Evolutionary conservation across 2,329 filamentous ascomycete species (phyloP).

Genomic region (Xylaria sp.): DNA sequence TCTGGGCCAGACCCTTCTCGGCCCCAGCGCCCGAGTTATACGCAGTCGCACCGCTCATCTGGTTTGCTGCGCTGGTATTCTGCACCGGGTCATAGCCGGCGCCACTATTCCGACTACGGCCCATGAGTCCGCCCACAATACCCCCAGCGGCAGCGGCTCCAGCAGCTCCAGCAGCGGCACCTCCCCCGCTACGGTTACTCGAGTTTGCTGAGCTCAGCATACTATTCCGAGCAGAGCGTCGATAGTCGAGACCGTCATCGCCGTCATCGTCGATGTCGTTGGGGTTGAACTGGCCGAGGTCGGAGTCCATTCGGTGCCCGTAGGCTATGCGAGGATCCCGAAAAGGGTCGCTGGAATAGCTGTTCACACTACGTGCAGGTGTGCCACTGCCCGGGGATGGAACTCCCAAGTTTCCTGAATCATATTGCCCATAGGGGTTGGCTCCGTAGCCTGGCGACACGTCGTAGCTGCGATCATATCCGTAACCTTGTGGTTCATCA

Average conservation of each 20-base stretch:
- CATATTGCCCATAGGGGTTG: constrained; percentile 24
- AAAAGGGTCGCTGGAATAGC: constrained; percentile 68
- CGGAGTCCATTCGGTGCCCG: constrained; percentile 48
- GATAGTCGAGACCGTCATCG: constrained; percentile 75
- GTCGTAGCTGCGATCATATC: constrained; percentile 31
- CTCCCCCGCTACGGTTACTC: constrained; percentile 43
- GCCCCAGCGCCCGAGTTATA: constrained; percentile 39
- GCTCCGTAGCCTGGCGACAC: constrained; percentile 20
- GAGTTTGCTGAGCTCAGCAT: constrained; percentile 60
- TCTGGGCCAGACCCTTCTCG: constrained; percentile 68
- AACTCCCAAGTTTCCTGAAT: constrained; percentile 40
- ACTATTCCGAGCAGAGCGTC: constrained; percentile 55
- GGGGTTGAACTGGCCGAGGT: constrained; percentile 69
- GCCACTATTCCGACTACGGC: constrained; percentile 40
- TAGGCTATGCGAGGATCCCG: constrained; percentile 54
- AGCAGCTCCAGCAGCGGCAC: constrained; percentile 51
- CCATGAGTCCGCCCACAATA: constrained; percentile 46
- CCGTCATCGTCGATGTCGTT: constrained; percentile 84
- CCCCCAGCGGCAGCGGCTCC: constrained; percentile 46
- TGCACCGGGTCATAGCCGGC: constrained; percentile 62
- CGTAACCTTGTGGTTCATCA: constrained; percentile 24
- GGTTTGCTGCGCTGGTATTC: constrained; percentile 33
- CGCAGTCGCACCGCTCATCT: constrained; percentile 38
- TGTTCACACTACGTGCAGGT: constrained; percentile 54
- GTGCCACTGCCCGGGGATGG: constrained; percentile 40